phyloP scores from a whole-genome alignment of 73 alveolate species.

The Paramecium octaurelia region DNA sequence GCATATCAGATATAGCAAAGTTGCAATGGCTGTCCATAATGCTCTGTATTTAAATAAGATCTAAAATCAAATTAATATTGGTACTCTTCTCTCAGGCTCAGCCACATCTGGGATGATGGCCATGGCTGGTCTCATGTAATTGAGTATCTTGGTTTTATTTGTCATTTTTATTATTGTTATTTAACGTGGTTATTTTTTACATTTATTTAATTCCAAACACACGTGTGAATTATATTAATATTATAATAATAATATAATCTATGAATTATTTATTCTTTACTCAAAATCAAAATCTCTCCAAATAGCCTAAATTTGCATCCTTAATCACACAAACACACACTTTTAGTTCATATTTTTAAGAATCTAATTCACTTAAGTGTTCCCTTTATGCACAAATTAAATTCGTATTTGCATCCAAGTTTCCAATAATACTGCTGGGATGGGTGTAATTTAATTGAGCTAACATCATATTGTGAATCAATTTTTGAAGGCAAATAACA shows the following conservation, averaged over 20 bases:
- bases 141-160: slow-evolving; percentile 79
- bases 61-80: background rate
- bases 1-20: slow-evolving; percentile 97
- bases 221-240: slow-evolving; percentile 13
- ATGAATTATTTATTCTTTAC: background rate
- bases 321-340: background rate
- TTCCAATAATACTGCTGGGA: background rate
- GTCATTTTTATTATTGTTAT: slow-evolving; percentile 50
- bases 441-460: too few species aligned
- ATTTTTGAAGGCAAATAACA: background rate
- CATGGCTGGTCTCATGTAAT: slow-evolving; percentile 92
- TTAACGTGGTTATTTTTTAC: background rate
- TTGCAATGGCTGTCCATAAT: slow-evolving; percentile 98
- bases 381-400: background rate
- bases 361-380: background rate
- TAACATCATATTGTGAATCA: too few species aligned
- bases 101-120: slow-evolving; percentile 97
- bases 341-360: background rate
- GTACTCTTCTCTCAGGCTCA: slow-evolving; percentile 88
- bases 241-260: background rate
- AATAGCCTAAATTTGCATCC: background rate
- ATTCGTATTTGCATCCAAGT: background rate
- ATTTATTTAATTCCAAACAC: background rate
- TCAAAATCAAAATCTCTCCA: background rate
- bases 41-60: slow-evolving; percentile 81